phyloP scores from a whole-genome alignment of 352 stramenopile species.

The Phytopythium montanum region DNA sequence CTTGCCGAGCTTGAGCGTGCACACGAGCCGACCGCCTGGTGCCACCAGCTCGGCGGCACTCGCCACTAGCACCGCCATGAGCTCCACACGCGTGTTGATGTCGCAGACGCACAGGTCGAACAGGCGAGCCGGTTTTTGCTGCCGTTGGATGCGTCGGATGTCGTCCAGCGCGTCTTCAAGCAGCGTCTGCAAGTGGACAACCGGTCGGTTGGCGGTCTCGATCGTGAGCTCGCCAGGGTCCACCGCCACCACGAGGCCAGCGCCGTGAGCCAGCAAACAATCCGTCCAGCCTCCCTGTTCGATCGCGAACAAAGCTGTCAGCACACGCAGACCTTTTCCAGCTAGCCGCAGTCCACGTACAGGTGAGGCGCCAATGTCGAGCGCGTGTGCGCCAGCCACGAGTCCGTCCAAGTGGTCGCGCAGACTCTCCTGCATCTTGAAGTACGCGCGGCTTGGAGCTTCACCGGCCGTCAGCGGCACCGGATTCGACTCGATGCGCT shows the following conservation, averaged over 20 bases:
- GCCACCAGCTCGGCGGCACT: constrained; percentile 16
- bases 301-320: background rate
- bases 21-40: constrained; percentile 19
- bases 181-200: constrained; percentile 41
- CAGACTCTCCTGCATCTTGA: constrained; percentile 51
- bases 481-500: background rate
- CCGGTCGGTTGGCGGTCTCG: constrained; percentile 10
- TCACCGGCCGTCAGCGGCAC: constrained; percentile 15
- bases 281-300: constrained; percentile 46
- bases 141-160: background rate
- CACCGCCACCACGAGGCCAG: constrained; percentile 38
- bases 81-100: constrained; percentile 32
- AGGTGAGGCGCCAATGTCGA: constrained; percentile 52
- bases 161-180: constrained; percentile 32
- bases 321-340: background rate
- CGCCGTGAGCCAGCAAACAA: constrained; percentile 35
- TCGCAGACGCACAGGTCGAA: constrained; percentile 50
- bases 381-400: constrained; percentile 16
- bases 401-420: constrained; percentile 14
- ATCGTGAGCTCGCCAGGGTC: constrained; percentile 51
- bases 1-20: constrained; percentile 38
- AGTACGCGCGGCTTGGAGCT: constrained; percentile 46
- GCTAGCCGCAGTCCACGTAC: constrained; percentile 9
- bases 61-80: constrained; percentile 26
- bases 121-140: constrained; percentile 20